Evolutionary conservation across 352 stramenopile genomes (phyloP).

Genomic region (Paralagenidium karlingii): DNA sequence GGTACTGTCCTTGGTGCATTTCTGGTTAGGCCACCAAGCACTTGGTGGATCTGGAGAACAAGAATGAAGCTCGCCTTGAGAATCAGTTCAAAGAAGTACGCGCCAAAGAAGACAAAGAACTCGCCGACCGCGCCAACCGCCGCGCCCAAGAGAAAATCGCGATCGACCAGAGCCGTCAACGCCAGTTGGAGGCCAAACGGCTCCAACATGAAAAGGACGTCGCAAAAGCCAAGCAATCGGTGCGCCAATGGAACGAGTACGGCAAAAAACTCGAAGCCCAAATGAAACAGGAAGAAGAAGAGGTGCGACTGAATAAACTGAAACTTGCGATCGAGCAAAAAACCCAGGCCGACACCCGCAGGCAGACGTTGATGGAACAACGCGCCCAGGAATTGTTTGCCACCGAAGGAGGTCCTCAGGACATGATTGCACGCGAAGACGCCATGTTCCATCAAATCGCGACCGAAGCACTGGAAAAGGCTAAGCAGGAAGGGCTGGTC

Average conservation of each 20-base stretch:
- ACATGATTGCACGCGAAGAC: conserved; percentile 26
- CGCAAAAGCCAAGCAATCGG: conserved; percentile 25
- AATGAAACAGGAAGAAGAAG: conserved; percentile 42
- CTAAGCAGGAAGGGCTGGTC: conserved; percentile 33
- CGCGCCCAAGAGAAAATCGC: conserved; percentile 49
- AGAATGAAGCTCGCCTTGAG: conserved; percentile 41
- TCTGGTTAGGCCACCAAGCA: conserved; percentile 58
- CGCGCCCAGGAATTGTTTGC: conserved; percentile 16
- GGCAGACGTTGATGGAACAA: conserved; percentile 28
- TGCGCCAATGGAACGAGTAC: conserved; percentile 57
- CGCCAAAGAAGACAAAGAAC: conserved; percentile 49
- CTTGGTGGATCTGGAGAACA: conserved; percentile 48
- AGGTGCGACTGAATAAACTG: conserved; percentile 38
- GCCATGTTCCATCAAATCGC: conserved; percentile 52
- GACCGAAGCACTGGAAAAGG: conserved; percentile 33
- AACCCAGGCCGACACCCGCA: conserved; percentile 57
- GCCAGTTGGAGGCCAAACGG: conserved; percentile 46
- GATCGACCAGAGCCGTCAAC: conserved; percentile 37
- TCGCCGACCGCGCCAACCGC: conserved; percentile 38
- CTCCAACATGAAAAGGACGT: conserved; percentile 16
- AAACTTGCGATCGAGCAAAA: conserved; percentile 56
- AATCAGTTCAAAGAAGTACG: conserved; percentile 62
- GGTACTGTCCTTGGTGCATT: too few species aligned
- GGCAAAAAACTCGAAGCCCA: conserved; percentile 44
- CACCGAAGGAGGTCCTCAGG: conserved; percentile 6